phyloP scores from a whole-genome alignment of 1,284 basidiomycete genomes.

The Uromyces viciae-fabae region DNA sequence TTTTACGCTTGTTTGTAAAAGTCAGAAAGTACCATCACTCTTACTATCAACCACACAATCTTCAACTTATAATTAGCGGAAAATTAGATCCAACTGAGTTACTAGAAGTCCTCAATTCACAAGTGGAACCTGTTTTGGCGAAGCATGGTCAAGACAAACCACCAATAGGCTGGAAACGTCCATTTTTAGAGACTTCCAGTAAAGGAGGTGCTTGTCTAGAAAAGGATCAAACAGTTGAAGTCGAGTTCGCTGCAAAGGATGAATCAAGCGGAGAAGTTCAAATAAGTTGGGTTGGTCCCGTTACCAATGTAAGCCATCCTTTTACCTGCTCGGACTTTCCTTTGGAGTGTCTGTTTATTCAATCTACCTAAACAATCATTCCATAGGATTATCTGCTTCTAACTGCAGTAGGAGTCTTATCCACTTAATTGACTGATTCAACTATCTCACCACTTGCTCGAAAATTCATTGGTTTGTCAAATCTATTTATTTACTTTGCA shows the following conservation, averaged over 20 bases:
- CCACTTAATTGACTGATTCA: constrained; percentile 53
- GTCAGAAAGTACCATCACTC: constrained; percentile 83
- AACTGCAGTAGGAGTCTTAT: not conserved
- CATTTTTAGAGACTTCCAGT: constrained; percentile 83
- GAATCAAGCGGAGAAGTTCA: constrained; percentile 86
- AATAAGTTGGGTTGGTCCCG: constrained; percentile 74
- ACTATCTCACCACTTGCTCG: constrained; percentile 1
- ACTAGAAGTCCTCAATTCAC: constrained; percentile 70
- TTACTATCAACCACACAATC: constrained; percentile 93
- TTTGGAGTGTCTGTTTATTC: too few species aligned
- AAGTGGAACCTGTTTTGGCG: constrained; percentile 76
- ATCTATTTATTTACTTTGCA: too few species aligned
- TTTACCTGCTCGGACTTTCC: too few species aligned
- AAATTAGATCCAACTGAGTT: constrained; percentile 60
- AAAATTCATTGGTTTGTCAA: constrained; percentile 30
- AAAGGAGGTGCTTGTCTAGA: constrained; percentile 64
- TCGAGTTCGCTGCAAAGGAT: constrained; percentile 95
- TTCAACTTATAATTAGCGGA: constrained; percentile 76
- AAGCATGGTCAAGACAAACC: constrained; percentile 68
- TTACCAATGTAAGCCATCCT: constrained; percentile 64
- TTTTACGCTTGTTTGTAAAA: constrained; percentile 52
- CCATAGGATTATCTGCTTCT: constrained; percentile 4
- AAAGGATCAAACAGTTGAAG: constrained; percentile 62
- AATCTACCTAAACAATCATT: not conserved
- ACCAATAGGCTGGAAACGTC: constrained; percentile 80